Evolutionary conservation across 805 yeast species (phyloP).

Genomic region (Kodamaea neixiangensis): DNA sequence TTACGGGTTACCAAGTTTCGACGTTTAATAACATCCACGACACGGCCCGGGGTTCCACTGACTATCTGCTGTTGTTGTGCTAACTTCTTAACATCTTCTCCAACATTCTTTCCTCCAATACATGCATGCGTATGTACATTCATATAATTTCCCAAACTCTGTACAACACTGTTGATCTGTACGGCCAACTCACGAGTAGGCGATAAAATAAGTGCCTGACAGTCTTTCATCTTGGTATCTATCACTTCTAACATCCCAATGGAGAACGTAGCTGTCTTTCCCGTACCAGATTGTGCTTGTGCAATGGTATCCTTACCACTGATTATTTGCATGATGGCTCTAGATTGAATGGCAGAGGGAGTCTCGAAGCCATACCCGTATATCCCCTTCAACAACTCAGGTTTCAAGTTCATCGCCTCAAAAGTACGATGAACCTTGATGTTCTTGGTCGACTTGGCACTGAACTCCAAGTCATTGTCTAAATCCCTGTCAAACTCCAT

Average conservation of each 20-base stretch:
- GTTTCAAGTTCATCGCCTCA: constrained; percentile 44
- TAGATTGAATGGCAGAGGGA: constrained; percentile 79
- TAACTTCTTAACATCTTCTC: constrained; percentile 84
- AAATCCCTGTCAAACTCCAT: constrained; percentile 57
- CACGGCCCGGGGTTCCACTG: constrained; percentile 99
- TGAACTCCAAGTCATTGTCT: constrained; percentile 62
- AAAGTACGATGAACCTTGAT: constrained; percentile 52
- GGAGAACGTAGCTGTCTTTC: constrained; percentile 86
- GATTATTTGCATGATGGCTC: constrained; percentile 79
- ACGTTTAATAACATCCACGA: constrained; percentile 92
- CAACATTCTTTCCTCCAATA: constrained; percentile 93
- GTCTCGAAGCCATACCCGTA: constrained; percentile 80
- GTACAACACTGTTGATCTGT: constrained; percentile 93
- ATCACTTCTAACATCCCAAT: constrained; percentile 74
- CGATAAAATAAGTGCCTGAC: constrained; percentile 92
- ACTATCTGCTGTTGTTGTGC: constrained; percentile 88
- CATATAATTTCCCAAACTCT: constrained; percentile 88
- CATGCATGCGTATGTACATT: constrained; percentile 92
- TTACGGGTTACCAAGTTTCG: constrained; percentile 77
- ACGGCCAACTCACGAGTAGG: constrained; percentile 98
- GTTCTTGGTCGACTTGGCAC: constrained; percentile 49
- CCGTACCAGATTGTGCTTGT: constrained; percentile 89
- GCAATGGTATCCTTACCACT: constrained; percentile 74
- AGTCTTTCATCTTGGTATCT: constrained; percentile 68
- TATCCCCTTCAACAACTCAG: constrained; percentile 49